Conservation (phyloP, 2,329 filamentous ascomycete species). For the Fusarium pseudonygamai region DNA sequence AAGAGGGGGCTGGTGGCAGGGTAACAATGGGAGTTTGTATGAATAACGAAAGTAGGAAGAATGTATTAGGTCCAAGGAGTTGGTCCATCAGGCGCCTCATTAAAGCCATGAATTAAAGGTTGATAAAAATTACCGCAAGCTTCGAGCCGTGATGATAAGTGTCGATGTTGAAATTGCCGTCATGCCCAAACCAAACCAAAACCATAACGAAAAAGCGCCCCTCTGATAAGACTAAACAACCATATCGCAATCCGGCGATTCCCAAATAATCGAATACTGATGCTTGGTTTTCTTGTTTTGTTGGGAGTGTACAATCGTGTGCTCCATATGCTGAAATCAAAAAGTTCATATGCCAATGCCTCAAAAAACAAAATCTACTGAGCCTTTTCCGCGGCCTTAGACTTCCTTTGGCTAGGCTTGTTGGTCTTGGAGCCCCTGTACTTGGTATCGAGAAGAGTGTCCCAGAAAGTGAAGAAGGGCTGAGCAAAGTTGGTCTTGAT, state of each 20-base stretch:
- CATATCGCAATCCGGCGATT: conserved; percentile 34
- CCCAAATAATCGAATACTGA: conserved; percentile 7
- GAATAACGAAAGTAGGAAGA: conserved; percentile 25
- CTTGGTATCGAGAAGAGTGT: conserved; percentile 80
- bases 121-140: conserved; percentile 36
- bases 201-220: conserved; percentile 25
- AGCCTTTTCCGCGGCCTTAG: conserved; percentile 10
- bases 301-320: conserved; percentile 27
- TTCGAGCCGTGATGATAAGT: conserved; percentile 36
- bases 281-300: conserved; percentile 22
- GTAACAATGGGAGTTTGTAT: conserved; percentile 24
- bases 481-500: conserved; percentile 96
- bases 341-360: conserved; percentile 33
- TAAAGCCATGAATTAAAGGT: conserved; percentile 39
- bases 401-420: conserved; percentile 50
- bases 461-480: conserved; percentile 97
- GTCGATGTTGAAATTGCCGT: conserved; percentile 28
- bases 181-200: conserved; percentile 33
- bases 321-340: conserved; percentile 35
- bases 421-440: conserved; percentile 73
- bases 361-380: conserved; percentile 23
- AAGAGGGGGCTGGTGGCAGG: background rate
- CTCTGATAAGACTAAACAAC: conserved; percentile 12
- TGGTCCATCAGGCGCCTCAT: conserved; percentile 31
- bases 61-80: conserved; percentile 28